Conservation (phyloP, 352 stramenopile genomes). For the Pythium volutum region DNA sequence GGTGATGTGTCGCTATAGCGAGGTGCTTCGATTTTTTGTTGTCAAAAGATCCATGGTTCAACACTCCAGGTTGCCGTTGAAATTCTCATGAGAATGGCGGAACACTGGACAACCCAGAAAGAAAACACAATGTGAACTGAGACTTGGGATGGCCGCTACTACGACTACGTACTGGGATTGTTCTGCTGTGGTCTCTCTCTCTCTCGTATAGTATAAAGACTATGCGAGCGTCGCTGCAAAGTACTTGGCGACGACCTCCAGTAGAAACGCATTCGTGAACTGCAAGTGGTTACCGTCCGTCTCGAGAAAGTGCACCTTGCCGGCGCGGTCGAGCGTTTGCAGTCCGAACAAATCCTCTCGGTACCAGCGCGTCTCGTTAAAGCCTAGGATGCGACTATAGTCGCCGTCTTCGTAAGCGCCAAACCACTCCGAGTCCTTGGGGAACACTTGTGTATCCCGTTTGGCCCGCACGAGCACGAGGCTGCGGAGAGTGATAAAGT, state of each 20-base stretch:
- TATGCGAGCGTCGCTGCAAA: constrained; percentile 34
- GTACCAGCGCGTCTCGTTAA: constrained; percentile 94
- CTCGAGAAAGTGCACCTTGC: constrained; percentile 89
- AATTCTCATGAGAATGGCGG: background rate
- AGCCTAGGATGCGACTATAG: constrained; percentile 65
- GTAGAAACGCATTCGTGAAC: constrained; percentile 82
- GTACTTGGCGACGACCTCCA: constrained; percentile 83
- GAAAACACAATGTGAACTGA: background rate
- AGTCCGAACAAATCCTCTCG: constrained; percentile 90
- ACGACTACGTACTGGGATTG: background rate
- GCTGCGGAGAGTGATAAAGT: constrained; percentile 82
- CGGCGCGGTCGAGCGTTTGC: constrained; percentile 73
- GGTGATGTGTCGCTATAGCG: constrained; percentile 3
- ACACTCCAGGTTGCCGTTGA: constrained; percentile 18
- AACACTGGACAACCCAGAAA: constrained; percentile 12
- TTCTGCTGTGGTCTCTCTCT: too few relatives aligned
- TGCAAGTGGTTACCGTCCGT: constrained; percentile 91
- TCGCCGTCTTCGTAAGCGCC: constrained; percentile 82
- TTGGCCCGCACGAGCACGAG: constrained; percentile 90
- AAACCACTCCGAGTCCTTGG: constrained; percentile 85
- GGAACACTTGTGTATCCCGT: constrained; percentile 89
- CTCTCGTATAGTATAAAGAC: background rate
- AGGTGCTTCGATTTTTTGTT: constrained; percentile 14
- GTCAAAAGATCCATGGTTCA: constrained; percentile 21
- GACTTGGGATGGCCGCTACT: too few relatives aligned